These are phyloP conservation scores for Trametes versicolor DNA, from an alignment of 1,284 basidiomycete genomes.

Conservation along the genomic window DNA sequence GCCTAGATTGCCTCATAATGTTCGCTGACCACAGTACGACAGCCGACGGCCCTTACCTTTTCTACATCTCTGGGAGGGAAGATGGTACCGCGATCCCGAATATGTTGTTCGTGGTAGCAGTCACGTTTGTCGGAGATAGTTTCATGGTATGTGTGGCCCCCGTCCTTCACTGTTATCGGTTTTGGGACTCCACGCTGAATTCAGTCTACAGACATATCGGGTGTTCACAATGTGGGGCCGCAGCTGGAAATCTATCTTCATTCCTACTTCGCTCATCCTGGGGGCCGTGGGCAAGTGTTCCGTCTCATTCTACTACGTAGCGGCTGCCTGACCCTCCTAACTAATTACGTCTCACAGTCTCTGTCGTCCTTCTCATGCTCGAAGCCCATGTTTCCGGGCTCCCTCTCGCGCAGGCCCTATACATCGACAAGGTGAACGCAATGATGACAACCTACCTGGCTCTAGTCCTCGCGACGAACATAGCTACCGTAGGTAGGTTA, in stretches of 20 bases:
- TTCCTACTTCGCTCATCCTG: neutral
- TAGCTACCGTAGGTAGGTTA: neutral
- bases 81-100: neutral
- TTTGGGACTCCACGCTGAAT: neutral
- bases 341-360: neutral
- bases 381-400: neutral
- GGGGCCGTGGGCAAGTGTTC: neutral
- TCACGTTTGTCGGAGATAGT: neutral
- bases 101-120: neutral
- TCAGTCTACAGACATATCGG: slow-evolving; percentile 2
- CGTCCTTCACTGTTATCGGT: neutral
- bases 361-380: neutral
- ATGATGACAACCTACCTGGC: neutral
- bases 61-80: neutral
- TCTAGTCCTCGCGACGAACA: neutral
- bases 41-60: neutral
- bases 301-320: no score
- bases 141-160: slow-evolving; percentile 3
- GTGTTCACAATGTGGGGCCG: slow-evolving; percentile 6
- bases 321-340: neutral
- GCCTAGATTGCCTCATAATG: neutral
- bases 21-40: neutral
- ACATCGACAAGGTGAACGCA: no score
- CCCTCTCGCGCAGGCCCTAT: neutral
- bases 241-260: neutral